Evolutionary conservation across 2,329 filamentous ascomycete genomes (phyloP), one percentile per base, ranked within the genome.

Genomic region (Aspergillus floridensis): DNA sequence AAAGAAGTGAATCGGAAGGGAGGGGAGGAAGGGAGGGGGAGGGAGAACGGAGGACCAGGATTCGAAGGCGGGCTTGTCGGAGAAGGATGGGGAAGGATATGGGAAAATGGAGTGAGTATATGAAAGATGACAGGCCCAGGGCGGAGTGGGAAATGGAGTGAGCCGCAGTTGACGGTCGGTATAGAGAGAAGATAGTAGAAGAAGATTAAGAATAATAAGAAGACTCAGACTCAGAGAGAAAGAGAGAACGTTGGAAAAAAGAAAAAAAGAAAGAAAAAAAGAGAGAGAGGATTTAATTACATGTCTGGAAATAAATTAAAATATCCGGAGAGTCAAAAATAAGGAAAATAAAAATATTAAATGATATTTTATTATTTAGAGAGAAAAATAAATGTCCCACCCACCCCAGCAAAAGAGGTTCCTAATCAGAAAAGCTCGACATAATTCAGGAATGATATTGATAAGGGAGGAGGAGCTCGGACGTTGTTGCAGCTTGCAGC

Each of bases 41-140:
- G 32, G 14, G 32, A 16, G 26, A 22, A 22, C 22, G 14, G 32
- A 16, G 32, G 32, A 35, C 32, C 32, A 62, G 19, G 16, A 16
- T 19, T 44, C 38, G 41, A 55, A 48, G 26, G 46, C 41, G 24
- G 31, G 46, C 57, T 47, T 29, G 26, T 29, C 26, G 32, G 51
- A 51, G 44, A n/a, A 31, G 54, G 50, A 31, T 31, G 57, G 49
- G 49, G 49, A 62, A 16, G 24, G 35, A 53, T 14, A 8, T 29
- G 32, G 58, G 52, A 46, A 41, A 46, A 61, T 57, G 51, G 56
- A 57, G 50, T 47, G 57, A 57, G 50, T 47, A 64, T 63, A 57
- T 50, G 48, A 61, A 62, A 59, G 47, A 44, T 44, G 38, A 44
- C 38, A 41, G 53, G n/a, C 41, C 31, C 53, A 31, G 53, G 26